Evolutionary conservation across 768 basidiomycete species (phyloP), one percentile per base, ranked within the genome.

Genomic region (Cytidiella melzeri): DNA sequence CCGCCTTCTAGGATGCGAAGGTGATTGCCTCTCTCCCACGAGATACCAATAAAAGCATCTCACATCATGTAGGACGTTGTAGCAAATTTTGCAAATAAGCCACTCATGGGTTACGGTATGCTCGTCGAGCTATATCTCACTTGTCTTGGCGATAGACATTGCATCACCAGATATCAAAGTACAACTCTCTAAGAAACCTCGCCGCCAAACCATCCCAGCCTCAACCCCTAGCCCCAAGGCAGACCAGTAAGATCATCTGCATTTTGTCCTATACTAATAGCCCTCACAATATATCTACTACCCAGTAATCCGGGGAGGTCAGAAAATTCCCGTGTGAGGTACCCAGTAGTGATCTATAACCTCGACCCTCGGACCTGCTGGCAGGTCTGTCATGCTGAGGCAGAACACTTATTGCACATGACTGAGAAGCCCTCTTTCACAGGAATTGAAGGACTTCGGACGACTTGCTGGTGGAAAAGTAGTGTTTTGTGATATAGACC

Each of bases 401-500:
- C 7, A 9, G 23, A 9, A 41, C 11, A 23, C 7, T 9, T 7
- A 7, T 41, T 41, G 23, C 40, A 41, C 40, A 41, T 18, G 11
- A 19, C 40, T 27, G 13, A n/a, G n/a, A n/a, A 36, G 50, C 44
- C 55, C 43, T 49, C 7, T 15, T 15, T 34, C 15, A 34, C 30
- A 76, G 73, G 70, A 74, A 52, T 63, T 75, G 40, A 75, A 75
- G 55, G 74, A 75, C 57, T 75, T 76, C 52, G 73, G 72, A 19
- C 60, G 72, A 27, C 59, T 63, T 12, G 58, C 66, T 7, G 71
- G 73, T 19, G 62, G 60, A 19, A 56, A 65, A 12, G 73, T 74
- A 36, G 73, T 70, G 0, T 76, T 64, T 56, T 74, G 73, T 50
- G 67, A 74, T 51, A 51, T 74, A 15, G 70, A 72, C 45, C 64